Evolutionary conservation across 73 alveolate species (phyloP).

Genomic region (Paramecium octaurelia): DNA sequence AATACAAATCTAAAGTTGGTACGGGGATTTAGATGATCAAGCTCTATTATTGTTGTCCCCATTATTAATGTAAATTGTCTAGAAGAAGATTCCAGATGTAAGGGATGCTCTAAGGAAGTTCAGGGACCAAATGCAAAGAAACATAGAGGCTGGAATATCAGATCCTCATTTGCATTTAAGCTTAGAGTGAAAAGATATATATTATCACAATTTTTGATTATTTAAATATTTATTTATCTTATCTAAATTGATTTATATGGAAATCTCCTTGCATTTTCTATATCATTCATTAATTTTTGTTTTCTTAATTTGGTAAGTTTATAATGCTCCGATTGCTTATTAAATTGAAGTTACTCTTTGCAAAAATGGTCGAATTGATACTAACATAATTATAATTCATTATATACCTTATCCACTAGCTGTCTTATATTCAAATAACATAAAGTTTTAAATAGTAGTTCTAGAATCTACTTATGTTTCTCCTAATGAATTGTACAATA

Average conservation of each 20-base stretch:
- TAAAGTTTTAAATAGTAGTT: background rate
- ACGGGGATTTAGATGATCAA: conserved; percentile 79
- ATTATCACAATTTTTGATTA: background rate
- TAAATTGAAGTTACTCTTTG: background rate
- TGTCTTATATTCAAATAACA: background rate
- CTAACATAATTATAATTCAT: background rate
- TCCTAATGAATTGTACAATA: background rate
- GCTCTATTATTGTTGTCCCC: conserved; percentile 68
- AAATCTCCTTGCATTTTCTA: background rate
- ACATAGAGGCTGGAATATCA: conserved; percentile 11
- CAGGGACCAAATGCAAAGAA: conserved; percentile 48
- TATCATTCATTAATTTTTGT: background rate
- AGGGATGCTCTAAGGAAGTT: conserved; percentile 31
- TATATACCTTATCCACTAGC: background rate
- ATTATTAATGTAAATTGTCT: background rate
- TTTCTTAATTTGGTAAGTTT: background rate
- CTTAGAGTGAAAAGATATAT: background rate
- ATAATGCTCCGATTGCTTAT: background rate
- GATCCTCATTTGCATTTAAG: conserved; percentile 55
- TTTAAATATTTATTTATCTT: background rate
- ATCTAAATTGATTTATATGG: background rate
- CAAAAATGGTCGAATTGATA: background rate
- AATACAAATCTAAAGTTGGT: conserved; percentile 74
- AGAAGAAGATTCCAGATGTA: conserved; percentile 42
- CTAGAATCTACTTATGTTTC: background rate